Evolutionary conservation across 495 filamentous ascomycete genomes (phyloP).

Genomic region (Penicillium robsamsonii): DNA sequence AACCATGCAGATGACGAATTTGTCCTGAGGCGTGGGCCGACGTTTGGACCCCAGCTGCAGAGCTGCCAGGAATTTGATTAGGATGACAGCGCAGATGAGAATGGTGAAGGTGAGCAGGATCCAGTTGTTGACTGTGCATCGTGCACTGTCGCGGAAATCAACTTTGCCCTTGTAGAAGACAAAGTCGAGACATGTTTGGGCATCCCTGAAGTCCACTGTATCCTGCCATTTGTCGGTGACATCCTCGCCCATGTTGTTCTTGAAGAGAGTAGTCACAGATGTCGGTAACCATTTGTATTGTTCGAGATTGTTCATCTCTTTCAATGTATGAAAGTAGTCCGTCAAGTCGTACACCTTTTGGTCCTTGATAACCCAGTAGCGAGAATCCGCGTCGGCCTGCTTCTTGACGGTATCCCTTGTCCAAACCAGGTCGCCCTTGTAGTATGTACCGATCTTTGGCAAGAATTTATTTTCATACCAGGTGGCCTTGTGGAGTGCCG

Average conservation of each 20-base stretch:
- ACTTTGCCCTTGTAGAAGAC: conserved; percentile 77
- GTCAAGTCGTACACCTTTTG: conserved; percentile 82
- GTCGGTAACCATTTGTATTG: conserved; percentile 67
- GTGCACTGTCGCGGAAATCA: conserved; percentile 76
- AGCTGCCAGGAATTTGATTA: conserved; percentile 89
- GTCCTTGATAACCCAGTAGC: conserved; percentile 77
- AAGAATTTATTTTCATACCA: conserved; percentile 79
- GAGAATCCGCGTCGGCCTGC: conserved; percentile 63
- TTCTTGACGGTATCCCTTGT: conserved; percentile 46
- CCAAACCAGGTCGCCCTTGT: conserved; percentile 84
- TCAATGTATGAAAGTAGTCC: conserved; percentile 77
- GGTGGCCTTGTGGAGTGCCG: conserved; percentile 55
- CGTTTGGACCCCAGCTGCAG: conserved; percentile 92
- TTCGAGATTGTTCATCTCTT: conserved; percentile 45
- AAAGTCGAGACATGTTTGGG: conserved; percentile 75
- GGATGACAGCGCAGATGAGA: conserved; percentile 74
- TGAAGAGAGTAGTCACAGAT: conserved; percentile 61
- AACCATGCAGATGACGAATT: conserved; percentile 97
- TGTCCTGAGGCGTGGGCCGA: conserved; percentile 87
- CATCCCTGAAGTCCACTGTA: conserved; percentile 52
- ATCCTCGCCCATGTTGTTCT: conserved; percentile 73
- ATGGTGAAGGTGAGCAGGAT: conserved; percentile 84
- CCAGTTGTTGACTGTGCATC: conserved; percentile 88
- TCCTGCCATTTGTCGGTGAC: conserved; percentile 64
- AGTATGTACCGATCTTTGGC: conserved; percentile 77